Base-by-base conservation (phyloP, 192 early-diverging fungal genomes). In the Coemansia sp. region DNA sequence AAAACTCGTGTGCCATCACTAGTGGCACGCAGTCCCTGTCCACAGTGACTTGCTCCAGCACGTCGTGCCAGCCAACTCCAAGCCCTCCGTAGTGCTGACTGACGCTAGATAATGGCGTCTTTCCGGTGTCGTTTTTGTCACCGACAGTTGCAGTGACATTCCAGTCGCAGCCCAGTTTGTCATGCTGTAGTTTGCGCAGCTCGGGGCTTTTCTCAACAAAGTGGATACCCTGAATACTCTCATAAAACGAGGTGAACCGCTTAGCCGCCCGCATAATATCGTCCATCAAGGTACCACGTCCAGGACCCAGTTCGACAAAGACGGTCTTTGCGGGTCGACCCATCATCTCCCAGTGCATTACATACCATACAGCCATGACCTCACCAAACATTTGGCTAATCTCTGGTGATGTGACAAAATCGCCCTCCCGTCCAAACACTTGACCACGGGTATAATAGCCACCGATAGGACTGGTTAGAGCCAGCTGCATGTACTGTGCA, bases 311-410 rank as follows among this genome's bases (percentile, higher is more conserved):
- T 66, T 95, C 93, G 3, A 92, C 86, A 44, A 95, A 69, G 24
- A 85, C 87, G 1, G 89, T 79, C 9, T 78, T 78, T 4, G 70
- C 47, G 18, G 92, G 92, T 36, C 85, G 77, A 13, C 92, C 93
- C 58, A 73, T 36, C 62, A 65, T 65, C 60, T 91, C 85, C 96
- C 95, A 98, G 57, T 93, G 89, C 15, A 91, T 78, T 20, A 95
- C 81, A 64, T 93, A 94, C 95, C 95, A 98, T 6, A 99, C 88
- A 11, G 91, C 96, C 43, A 97, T 72, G 3, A 97, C 61, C 89
- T 97, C 97, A 38, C 97, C 96, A 91, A 97, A 99, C 90, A 97
- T 93, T 85, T 99, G 96, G 74, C 90, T 93, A 75, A 99, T 95
- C 78, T 99, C 97, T 4, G 97, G 97, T 10, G 94, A 95, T 5